phyloP scores from a whole-genome alignment of 768 basidiomycete genomes.

The Macrocybe gigantea region DNA sequence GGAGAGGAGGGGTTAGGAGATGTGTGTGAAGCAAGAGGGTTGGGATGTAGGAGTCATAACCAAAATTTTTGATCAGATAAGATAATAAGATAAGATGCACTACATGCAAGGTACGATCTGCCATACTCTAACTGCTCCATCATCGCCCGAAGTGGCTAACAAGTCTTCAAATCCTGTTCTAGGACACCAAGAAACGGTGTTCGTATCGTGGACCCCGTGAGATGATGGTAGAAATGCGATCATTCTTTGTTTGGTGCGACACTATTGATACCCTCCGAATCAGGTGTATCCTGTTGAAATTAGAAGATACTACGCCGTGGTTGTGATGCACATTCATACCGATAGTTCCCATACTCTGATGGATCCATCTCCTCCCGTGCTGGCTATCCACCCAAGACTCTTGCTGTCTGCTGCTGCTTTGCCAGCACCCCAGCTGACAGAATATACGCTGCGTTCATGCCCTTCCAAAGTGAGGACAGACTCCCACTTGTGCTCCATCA shows the following conservation, averaged over 20 bases:
- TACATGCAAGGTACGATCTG: conserved; percentile 19
- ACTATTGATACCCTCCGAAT: background rate
- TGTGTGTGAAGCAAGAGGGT: background rate
- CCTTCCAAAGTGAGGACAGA: conserved; percentile 52
- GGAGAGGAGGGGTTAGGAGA: no score
- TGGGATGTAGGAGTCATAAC: conserved; percentile 4
- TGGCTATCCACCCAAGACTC: conserved; percentile 79
- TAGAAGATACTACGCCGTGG: background rate
- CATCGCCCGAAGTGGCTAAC: conserved; percentile 83
- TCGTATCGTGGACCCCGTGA: conserved; percentile 84
- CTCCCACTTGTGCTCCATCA: conserved; percentile 57
- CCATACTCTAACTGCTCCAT: conserved; percentile 83
- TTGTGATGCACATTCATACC: conserved; percentile 29
- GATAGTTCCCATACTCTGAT: conserved; percentile 78
- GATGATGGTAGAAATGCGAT: conserved; percentile 56
- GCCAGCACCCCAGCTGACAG: conserved; percentile 64
- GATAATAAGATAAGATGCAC: conserved; percentile 2
- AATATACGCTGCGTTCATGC: conserved; percentile 76
- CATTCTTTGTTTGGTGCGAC: conserved; percentile 32
- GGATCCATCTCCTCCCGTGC: conserved; percentile 79
- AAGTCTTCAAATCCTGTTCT: conserved; percentile 56
- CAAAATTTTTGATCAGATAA: conserved; percentile 7
- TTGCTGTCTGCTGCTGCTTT: conserved; percentile 20
- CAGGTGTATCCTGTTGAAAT: background rate
- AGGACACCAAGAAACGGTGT: conserved; percentile 81